Evolutionary conservation across 2,329 filamentous ascomycete genomes (phyloP).

Genomic region (Diaporthe caulivora): DNA sequence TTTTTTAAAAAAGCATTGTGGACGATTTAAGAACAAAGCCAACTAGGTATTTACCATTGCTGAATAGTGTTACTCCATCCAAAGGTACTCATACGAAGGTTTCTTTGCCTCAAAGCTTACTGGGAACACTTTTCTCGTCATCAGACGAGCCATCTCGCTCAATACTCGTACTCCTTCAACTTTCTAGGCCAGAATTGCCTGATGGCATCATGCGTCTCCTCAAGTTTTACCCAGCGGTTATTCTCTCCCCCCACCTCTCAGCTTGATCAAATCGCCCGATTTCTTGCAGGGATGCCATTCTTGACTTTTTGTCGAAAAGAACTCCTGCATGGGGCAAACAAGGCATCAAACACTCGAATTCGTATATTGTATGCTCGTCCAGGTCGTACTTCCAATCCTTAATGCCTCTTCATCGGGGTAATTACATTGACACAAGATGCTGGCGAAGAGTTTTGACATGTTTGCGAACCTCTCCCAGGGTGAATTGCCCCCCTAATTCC

Average conservation of each 20-base stretch:
- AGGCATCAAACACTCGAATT: neutral
- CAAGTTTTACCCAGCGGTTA: neutral
- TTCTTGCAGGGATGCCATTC: neutral
- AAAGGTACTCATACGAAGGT: too few species aligned
- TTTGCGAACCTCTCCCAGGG: neutral
- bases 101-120: too few species aligned
- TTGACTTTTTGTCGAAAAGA: neutral
- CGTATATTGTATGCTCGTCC: neutral
- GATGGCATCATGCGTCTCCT: too few species aligned
- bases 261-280: neutral
- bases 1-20: too few species aligned
- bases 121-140: too few species aligned
- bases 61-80: too few species aligned
- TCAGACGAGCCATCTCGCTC: too few species aligned
- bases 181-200: too few species aligned
- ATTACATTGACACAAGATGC: neutral
- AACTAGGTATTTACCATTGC: too few species aligned
- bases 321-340: neutral
- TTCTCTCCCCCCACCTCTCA: too few species aligned
- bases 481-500: neutral
- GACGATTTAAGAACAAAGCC: too few species aligned
- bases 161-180: neutral
- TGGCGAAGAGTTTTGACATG: neutral
- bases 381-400: neutral
- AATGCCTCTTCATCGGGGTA: neutral